Conservation (phyloP, 2,329 filamentous ascomycete genomes). For the Nemania sp. region DNA sequence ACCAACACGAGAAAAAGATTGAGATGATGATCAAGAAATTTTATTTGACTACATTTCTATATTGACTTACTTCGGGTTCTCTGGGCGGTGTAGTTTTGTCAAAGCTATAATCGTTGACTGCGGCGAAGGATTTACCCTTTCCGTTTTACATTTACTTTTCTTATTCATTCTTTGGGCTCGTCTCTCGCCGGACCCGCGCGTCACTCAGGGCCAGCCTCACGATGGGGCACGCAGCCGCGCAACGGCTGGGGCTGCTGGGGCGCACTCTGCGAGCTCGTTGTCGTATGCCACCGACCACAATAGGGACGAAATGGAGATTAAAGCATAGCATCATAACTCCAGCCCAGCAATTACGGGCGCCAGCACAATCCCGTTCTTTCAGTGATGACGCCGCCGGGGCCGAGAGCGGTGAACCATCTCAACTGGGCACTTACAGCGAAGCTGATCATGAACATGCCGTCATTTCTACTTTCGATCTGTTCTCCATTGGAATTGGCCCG, state of each 20-base stretch:
- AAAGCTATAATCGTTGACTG: too few species aligned
- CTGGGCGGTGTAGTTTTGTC: too few species aligned
- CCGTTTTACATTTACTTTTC: too few species aligned
- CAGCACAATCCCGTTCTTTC: constrained; percentile 27
- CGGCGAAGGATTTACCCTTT: too few species aligned
- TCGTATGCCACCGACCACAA: constrained; percentile 17
- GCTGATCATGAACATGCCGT: constrained; percentile 55
- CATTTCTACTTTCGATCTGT: constrained; percentile 56
- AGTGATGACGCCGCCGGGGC: constrained; percentile 24
- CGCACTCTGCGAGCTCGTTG: constrained; percentile 17
- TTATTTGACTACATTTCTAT: not conserved
- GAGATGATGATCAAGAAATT: too few species aligned
- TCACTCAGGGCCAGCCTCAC: constrained; percentile 13
- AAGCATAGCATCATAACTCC: not conserved
- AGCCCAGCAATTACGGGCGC: not conserved
- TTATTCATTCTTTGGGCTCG: not conserved
- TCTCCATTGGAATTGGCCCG: constrained; percentile 56
- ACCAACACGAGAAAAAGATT: too few species aligned
- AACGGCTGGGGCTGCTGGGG: constrained; percentile 33
- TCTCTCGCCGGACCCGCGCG: too few species aligned
- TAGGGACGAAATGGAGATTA: constrained; percentile 22
- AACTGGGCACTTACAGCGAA: constrained; percentile 50
- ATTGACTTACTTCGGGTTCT: not conserved
- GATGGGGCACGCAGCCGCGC: constrained; percentile 34
- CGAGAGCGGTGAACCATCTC: constrained; percentile 38